These are phyloP conservation scores for Blastobotrys americana DNA, from an alignment of 805 yeast species.

Conservation along the genomic window DNA sequence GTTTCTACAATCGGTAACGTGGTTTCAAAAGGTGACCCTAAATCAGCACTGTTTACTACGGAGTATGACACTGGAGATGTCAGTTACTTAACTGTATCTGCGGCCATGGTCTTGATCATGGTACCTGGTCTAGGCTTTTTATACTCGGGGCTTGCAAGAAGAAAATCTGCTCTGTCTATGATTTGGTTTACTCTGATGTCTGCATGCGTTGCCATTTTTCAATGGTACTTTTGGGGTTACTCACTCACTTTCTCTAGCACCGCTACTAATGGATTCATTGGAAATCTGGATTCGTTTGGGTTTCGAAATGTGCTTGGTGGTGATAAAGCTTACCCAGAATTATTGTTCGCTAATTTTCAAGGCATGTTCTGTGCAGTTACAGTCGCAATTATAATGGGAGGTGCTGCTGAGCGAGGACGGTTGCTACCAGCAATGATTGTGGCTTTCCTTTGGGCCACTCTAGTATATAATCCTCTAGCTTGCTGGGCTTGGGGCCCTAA, in stretches of 20 bases:
- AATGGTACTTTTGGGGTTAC: slow-evolving; percentile 99
- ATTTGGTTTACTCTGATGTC: slow-evolving; percentile 75
- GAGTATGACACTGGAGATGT: slow-evolving; percentile 35
- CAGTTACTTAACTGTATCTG: slow-evolving; percentile 31
- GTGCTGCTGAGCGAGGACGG: slow-evolving; percentile 88
- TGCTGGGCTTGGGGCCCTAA: slow-evolving; percentile 91
- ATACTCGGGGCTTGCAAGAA: slow-evolving; percentile 83
- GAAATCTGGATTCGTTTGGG: slow-evolving; percentile 78
- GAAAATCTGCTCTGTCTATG: slow-evolving; percentile 83
- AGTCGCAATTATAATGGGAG: slow-evolving; percentile 83
- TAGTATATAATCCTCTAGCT: slow-evolving; percentile 91
- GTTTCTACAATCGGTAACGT: no score
- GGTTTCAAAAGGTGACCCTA: no score
- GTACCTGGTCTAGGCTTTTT: slow-evolving; percentile 90
- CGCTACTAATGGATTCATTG: slow-evolving; percentile 79
- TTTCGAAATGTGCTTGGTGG: slow-evolving; percentile 59
- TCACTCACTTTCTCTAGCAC: slow-evolving; percentile 79
- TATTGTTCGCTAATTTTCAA: slow-evolving; percentile 80
- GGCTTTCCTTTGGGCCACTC: slow-evolving; percentile 79
- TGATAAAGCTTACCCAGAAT: slow-evolving; percentile 58
- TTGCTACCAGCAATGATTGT: slow-evolving; percentile 78
- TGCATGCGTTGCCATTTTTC: slow-evolving; percentile 66
- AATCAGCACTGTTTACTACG: background rate
- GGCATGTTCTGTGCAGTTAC: slow-evolving; percentile 92
- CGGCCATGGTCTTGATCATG: slow-evolving; percentile 72